These are phyloP conservation scores for Rheum nobile DNA, from an alignment of 148 eudicot species.

Conservation along the genomic window DNA sequence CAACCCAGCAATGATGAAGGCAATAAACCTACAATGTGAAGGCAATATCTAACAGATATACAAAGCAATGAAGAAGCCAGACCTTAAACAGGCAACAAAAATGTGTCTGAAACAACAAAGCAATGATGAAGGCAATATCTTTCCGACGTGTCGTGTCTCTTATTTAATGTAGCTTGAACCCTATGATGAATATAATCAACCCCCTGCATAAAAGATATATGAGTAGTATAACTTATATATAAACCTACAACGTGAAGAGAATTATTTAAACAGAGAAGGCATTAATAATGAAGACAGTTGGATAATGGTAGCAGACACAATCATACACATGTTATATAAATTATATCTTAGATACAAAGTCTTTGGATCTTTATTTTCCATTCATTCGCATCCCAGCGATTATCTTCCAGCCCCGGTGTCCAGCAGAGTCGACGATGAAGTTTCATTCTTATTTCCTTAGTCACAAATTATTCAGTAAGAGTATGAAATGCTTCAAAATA, in stretches of 20 bases:
- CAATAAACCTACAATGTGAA: too few relatives aligned
- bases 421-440: too few relatives aligned
- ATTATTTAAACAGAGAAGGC: not conserved
- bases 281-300: not conserved
- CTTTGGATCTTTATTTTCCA: not conserved
- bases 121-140: conserved; percentile 53
- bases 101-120: conserved; percentile 57
- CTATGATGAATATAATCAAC: conserved; percentile 25
- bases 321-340: not conserved
- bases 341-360: not conserved
- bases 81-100: conserved; percentile 33
- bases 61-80: not conserved
- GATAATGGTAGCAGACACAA: not conserved
- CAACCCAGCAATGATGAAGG: not conserved
- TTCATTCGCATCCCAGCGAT: too few relatives aligned
- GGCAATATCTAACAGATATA: too few relatives aligned
- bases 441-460: too few relatives aligned
- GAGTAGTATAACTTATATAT: too few relatives aligned
- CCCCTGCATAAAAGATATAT: conserved; percentile 43
- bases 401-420: too few relatives aligned
- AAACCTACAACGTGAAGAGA: conserved; percentile 33
- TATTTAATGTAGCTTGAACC: conserved; percentile 44
- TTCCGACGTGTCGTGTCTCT: conserved; percentile 57
- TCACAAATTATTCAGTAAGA: too few relatives aligned
- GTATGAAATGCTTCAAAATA: too few relatives aligned